Base-by-base conservation (phyloP, 2,329 filamentous ascomycete species). In the Pseudopithomyces maydicus region DNA sequence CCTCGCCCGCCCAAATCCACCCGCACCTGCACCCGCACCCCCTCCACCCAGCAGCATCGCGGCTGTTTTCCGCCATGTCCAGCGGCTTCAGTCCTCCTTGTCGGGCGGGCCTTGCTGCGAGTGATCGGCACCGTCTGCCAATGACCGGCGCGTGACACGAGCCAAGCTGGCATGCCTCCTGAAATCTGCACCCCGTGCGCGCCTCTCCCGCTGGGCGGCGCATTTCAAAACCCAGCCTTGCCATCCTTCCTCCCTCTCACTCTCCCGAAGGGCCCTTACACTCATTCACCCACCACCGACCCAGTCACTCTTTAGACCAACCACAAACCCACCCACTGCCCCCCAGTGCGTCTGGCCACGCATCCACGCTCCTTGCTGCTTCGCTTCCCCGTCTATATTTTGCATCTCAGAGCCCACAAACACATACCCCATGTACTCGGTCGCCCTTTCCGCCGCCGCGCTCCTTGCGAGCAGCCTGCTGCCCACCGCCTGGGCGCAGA, bases 401-500 rank as follows among this genome's bases (percentile, higher is more conserved):
- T 51, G 50, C 35, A 53, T 39, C 54, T 47, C 39, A 23, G 54
- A 52, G 38, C 43, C 44, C 56, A 65, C 42, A 29, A 4, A 29
- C 42, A 29, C 26, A 29, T 5, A 5, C 26, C 26, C 26, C 52
- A 75, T 76, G 72, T 65, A 66, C 54, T 71, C 69, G 12, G 61
- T 73, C 47, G 56, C 73, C 45, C 63, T 78, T 51, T 71, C 75
- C 56, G 69, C 74, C 29, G 54, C 76, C 32, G 72, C 75, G 41
- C 64, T 76, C n/a, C 65, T 80, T 26, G 67, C 73, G 38, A 61
- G 65, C 38, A 61, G 64, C 36, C 57, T 76, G 39, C 58, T 74
- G 38, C 76, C 83, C 54, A 74, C 84, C 42, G 80, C 81, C 46
- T 64, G 82, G 36, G 92, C 89, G 47, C 94, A 97, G 75, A 92